phyloP scores from a whole-genome alignment of 176 grass and related monocot species.

The Carex myosuroides region DNA sequence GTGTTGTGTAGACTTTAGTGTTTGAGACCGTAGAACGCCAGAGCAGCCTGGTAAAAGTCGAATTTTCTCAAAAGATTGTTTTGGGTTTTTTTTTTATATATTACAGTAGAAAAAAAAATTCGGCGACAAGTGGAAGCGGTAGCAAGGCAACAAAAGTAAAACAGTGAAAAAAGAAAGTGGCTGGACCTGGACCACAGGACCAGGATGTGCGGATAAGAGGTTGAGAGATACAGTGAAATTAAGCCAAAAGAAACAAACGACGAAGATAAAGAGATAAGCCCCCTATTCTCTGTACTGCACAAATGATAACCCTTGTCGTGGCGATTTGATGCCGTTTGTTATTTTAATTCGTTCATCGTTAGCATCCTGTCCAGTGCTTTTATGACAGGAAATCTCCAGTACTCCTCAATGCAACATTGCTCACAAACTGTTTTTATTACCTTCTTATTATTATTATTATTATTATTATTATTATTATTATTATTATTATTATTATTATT shows the following conservation, averaged over 20 bases:
- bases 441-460: no score
- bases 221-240: neutral
- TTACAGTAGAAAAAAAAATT: no score
- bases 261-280: slow-evolving; percentile 18
- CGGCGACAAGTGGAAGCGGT: no score
- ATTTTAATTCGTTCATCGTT: neutral
- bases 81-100: no score
- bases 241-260: neutral
- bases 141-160: neutral
- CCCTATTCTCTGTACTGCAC: neutral
- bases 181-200: neutral
- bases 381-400: neutral
- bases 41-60: no score
- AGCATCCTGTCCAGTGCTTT: neutral
- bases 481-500: no score
- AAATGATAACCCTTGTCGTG: slow-evolving; percentile 1
- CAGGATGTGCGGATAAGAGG: neutral
- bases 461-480: no score
- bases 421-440: no score
- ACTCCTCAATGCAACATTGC: neutral
- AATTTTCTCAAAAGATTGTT: no score
- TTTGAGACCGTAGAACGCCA: no score
- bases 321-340: slow-evolving; percentile 18
- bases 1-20: no score
- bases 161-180: neutral